Conservation (phyloP, 2,329 filamentous ascomycete species). For the Simplicillium sp. region DNA sequence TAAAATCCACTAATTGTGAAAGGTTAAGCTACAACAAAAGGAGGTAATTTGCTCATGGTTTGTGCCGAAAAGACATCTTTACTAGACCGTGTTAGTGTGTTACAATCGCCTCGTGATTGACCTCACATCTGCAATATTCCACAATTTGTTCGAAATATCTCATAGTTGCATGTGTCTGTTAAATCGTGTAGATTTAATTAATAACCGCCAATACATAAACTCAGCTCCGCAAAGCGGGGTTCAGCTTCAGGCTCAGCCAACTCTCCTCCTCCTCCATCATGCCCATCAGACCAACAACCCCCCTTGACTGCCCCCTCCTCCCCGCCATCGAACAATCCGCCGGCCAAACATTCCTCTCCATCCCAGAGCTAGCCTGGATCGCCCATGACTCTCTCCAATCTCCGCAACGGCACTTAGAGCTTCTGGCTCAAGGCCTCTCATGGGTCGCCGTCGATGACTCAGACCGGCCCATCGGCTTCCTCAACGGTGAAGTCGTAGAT, state of each 20-base stretch:
- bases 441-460: constrained; percentile 5
- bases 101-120: too few relatives aligned
- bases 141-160: too few relatives aligned
- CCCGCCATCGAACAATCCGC: constrained; percentile 7
- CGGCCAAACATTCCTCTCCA: constrained; percentile 5
- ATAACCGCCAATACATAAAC: too few relatives aligned
- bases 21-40: too few relatives aligned
- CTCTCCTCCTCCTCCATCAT: neutral
- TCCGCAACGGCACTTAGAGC: constrained; percentile 4
- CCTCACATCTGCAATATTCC: too few relatives aligned
- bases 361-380: constrained; percentile 7
- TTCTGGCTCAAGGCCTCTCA: constrained; percentile 5
- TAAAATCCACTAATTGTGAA: too few relatives aligned
- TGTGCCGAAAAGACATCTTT: too few relatives aligned
- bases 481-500: constrained; percentile 7
- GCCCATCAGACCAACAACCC: constrained; percentile 3
- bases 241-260: neutral
- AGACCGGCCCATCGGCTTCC: constrained; percentile 5
- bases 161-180: too few relatives aligned
- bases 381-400: constrained; percentile 7
- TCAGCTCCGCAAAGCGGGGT: neutral
- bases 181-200: too few relatives aligned
- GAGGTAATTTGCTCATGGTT: too few relatives aligned
- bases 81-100: too few relatives aligned
- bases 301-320: constrained; percentile 4